These are phyloP conservation scores for Pseudophaeomoniella oleicola DNA, from an alignment of 2,329 filamentous ascomycete species.

Conservation along the genomic window DNA sequence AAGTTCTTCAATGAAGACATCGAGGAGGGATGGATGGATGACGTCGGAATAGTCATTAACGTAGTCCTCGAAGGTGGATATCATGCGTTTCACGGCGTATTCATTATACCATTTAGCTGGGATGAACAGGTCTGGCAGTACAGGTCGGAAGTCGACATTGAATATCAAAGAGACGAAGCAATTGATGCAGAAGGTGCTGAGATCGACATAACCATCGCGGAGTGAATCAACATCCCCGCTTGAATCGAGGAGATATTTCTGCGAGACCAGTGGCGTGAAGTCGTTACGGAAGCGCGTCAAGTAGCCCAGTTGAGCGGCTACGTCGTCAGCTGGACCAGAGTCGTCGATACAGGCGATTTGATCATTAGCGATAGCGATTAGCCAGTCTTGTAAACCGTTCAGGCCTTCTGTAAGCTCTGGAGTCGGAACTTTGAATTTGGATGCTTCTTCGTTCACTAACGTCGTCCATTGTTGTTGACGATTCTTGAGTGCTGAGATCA, in stretches of 20 bases:
- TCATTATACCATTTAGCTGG: slow-evolving; percentile 65
- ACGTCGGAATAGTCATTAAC: slow-evolving; percentile 72
- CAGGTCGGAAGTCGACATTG: slow-evolving; percentile 69
- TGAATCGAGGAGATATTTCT: slow-evolving; percentile 60
- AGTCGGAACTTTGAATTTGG: slow-evolving; percentile 48
- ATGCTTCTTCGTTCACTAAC: slow-evolving; percentile 74
- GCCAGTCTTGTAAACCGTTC: slow-evolving; percentile 70
- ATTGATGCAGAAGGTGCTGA: slow-evolving; percentile 82
- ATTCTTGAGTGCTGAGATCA: slow-evolving; percentile 73
- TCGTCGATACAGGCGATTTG: slow-evolving; percentile 98
- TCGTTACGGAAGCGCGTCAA: slow-evolving; percentile 74
- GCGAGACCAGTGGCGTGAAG: slow-evolving; percentile 57
- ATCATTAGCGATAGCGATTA: slow-evolving; percentile 92
- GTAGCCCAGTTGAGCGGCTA: slow-evolving; percentile 60
- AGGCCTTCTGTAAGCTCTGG: slow-evolving; percentile 48
- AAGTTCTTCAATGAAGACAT: slow-evolving; percentile 87
- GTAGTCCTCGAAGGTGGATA: slow-evolving; percentile 91
- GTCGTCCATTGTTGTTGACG: slow-evolving; percentile 78
- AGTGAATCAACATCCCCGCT: slow-evolving; percentile 59
- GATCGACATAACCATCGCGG: slow-evolving; percentile 85
- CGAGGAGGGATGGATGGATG: slow-evolving; percentile 71
- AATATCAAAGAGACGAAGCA: slow-evolving; percentile 82
- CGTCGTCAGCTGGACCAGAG: slow-evolving; percentile 52
- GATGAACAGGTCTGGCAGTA: slow-evolving; percentile 84
- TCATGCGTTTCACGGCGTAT: slow-evolving; percentile 83